Base-by-base conservation (phyloP, 1,139 yeast genomes). In the Lodderomyces margitis region DNA sequence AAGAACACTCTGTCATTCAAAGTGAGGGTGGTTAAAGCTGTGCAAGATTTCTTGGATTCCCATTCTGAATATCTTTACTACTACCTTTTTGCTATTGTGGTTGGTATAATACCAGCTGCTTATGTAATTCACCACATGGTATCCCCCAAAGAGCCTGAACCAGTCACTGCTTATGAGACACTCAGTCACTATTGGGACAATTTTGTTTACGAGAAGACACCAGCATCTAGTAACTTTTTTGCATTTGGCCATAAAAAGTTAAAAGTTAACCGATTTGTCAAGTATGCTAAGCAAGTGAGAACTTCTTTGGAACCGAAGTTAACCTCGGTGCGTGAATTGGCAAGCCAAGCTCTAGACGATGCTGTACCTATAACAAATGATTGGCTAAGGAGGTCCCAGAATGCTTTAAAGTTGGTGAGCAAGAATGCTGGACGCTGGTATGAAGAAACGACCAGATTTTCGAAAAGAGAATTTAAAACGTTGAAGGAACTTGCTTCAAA, bases 21-120 rank as follows among this genome's bases (percentile, higher is more conserved):
- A 15, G 32, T 17, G n/a, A 35, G 27, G 24, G 3, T 35, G 4
- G 15, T 35, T 11, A 21, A 11, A 9, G 15, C 21, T 14, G 11
- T 53, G 15, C 52, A 43, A 36, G 21, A 36, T 2, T 42, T 53
- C 27, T 47, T 58, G 47, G 57, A 55, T 15, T 28, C 47, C 1
- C 47, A 57, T 45, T 49, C 60, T 3, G 57, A 48, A 30, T 53
- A 54, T 31, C 45, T 56, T 36, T 44, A 50, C 38, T 57, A 57
- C 42, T 56, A 54, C 42, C 32, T 52, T 14, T 33, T 48, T n/a
- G 46, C 44, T 1, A 25, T 49, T 16, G 24, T 46, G 5, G 17
- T 52, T 24, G 47, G 42, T 14, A n/a, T 42, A n/a, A 21, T 47
- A 20, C 44, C 50, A 2, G 31, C 33, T 2, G 37, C 38, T 23